Evolutionary conservation across 2,329 filamentous ascomycete genomes (phyloP), one percentile per base, ranked within the genome.

Genomic region (Colletotrichum phormii): DNA sequence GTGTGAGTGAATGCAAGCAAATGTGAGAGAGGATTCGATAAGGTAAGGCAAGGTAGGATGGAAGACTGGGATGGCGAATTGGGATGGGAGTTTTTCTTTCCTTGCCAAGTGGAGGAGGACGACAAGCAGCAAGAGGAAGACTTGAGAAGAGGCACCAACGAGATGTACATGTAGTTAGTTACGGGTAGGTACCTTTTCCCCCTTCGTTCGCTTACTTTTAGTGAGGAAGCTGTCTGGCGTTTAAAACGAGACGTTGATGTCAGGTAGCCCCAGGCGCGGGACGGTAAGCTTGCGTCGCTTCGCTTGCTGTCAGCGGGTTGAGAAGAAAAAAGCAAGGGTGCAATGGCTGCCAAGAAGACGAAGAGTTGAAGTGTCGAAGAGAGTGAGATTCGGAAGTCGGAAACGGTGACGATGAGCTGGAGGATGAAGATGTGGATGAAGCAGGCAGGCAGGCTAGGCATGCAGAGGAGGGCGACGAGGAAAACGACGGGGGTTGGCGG

Each of bases 401-500:
- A 51, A 18, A 49, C 26, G 42, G 42, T 49, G 26, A 62, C 15
- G 24, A 33, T 24, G 31, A 49, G 18, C 18, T 13, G 33, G 35
- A 26, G 9, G 33, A 59, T 18, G 13, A n/a, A 15, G 42, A 15
- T 13, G 51, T 22, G 51, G n/a, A 54, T 54, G 22, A 24, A 59
- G 57, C 57, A 46, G 24, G 37, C 24, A 29, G 67, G 29, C 26
- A 66, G 54, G 55, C 51, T 49, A 64, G 67, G 24, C 51, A 51
- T 54, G 67, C 64, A 64, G 62, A 55, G 46, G 46, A 64, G 29
- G 53, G 13, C 18, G 54, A 54, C 65, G 64, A 59, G 63, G 33
- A 53, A n/a, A 46, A 37, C 29, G 26, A 67, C 53, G 29, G 54
- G 26, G 26, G 26, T n/a, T n/a, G 29, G 33, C 55, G 18, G 46